Conservation (phyloP, 495 filamentous ascomycete species). For the Hypoxylon perforatum region DNA sequence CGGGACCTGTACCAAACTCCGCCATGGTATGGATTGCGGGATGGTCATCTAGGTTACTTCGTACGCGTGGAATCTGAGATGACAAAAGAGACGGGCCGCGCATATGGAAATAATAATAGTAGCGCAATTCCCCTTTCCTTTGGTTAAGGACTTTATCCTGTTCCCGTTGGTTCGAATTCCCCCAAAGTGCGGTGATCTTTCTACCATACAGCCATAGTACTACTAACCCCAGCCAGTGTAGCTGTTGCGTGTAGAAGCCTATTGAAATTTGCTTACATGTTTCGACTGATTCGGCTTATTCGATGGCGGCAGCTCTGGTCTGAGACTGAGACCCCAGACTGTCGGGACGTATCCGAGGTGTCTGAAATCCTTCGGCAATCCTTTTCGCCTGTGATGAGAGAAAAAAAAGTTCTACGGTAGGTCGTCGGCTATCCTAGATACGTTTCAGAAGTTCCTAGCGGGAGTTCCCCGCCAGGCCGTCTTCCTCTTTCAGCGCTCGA, state of each 20-base stretch:
- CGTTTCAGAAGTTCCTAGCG: constrained; percentile 40
- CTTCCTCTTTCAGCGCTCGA: constrained; percentile 25
- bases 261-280: constrained; percentile 18
- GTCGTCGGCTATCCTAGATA: constrained; percentile 14
- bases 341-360: constrained; percentile 18
- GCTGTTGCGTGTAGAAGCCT: not conserved
- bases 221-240: too few relatives aligned
- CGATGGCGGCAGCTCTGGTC: constrained; percentile 20
- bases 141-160: constrained; percentile 10
- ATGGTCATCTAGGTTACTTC: constrained; percentile 1
- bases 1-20: constrained; percentile 19
- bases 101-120: constrained; percentile 11
- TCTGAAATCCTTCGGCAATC: constrained; percentile 31
- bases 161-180: constrained; percentile 6
- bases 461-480: constrained; percentile 25
- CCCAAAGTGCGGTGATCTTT: not conserved
- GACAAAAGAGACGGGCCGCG: constrained; percentile 21
- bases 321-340: constrained; percentile 31
- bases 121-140: constrained; percentile 12
- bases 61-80: constrained; percentile 30
- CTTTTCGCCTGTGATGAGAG: constrained; percentile 17
- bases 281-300: constrained; percentile 19
- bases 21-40: constrained; percentile 8
- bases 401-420: constrained; percentile 6
- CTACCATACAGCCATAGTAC: too few relatives aligned